Conservation (phyloP, 257 asterid species). For the Paulownia fortunei region DNA sequence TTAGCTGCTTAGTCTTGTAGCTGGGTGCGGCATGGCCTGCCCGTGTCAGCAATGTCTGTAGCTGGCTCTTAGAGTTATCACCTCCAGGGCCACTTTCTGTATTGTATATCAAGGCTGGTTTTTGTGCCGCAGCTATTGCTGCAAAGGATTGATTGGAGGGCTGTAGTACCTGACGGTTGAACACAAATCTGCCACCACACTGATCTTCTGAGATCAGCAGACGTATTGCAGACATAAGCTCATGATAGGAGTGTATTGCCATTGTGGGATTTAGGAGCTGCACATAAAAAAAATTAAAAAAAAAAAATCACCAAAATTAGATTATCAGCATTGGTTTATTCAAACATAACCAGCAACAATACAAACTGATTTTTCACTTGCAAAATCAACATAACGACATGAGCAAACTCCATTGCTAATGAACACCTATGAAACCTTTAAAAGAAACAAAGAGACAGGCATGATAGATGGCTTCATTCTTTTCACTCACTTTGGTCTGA, state of each 20-base stretch:
- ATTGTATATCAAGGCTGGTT: slow-evolving; percentile 40
- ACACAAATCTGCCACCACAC: slow-evolving; percentile 73
- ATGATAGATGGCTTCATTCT: slow-evolving; percentile 18
- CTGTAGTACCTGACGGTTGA: slow-evolving; percentile 54
- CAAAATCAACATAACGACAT: slow-evolving; percentile 11
- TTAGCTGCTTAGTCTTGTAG: slow-evolving; percentile 71
- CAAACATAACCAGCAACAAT: not conserved
- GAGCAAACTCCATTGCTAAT: slow-evolving; percentile 12
- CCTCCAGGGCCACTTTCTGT: slow-evolving; percentile 90
- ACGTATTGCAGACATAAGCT: slow-evolving; percentile 78
- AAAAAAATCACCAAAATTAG: not conserved
- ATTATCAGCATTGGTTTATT: not conserved
- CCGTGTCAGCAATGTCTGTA: slow-evolving; percentile 83
- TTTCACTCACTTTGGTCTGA: slow-evolving; percentile 71
- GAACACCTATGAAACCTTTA: not conserved
- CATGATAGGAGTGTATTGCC: slow-evolving; percentile 70
- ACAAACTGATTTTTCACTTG: not conserved
- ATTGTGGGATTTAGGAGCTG: slow-evolving; percentile 85
- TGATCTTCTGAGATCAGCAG: slow-evolving; percentile 75
- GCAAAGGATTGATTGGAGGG: slow-evolving; percentile 43
- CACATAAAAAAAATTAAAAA: slow-evolving; percentile 23
- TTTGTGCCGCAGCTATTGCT: slow-evolving; percentile 41
- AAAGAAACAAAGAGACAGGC: not conserved
- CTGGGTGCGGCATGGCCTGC: slow-evolving; percentile 78
- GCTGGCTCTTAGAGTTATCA: slow-evolving; percentile 88